Percentiles rank a stretch among this genome's conserved stretches.
Evolutionary conservation across 768 basidiomycete species (phyloP).

Genomic region (Cystobasidium onofrii): DNA sequence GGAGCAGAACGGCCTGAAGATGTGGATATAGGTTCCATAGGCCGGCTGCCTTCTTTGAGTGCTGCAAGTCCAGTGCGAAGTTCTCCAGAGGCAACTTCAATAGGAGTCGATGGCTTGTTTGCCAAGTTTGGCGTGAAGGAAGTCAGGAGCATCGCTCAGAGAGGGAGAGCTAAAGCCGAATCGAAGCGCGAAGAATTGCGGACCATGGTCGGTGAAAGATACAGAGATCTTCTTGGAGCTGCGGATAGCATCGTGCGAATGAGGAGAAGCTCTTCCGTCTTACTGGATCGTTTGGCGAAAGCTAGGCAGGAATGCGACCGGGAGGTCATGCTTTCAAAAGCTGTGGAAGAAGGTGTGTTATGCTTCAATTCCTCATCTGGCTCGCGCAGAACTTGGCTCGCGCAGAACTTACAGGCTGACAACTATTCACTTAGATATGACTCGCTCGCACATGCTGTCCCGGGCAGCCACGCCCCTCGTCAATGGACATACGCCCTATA

Average conservation of each 20-base stretch:
- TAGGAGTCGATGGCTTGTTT: constrained; percentile 41
- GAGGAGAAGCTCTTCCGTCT: constrained; percentile 33
- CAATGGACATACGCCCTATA: constrained; percentile 25
- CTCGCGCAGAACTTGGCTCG: background rate
- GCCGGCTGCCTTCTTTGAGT: constrained; percentile 21
- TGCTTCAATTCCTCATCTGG: background rate
- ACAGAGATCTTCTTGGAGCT: constrained; percentile 41
- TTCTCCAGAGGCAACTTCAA: constrained; percentile 21
- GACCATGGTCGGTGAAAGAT: constrained; percentile 43
- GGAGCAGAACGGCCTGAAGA: constrained; percentile 19
- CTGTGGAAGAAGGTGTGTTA: constrained; percentile 23
- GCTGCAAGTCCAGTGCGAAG: constrained; percentile 17
- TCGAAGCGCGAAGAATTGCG: constrained; percentile 41
- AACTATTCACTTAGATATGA: constrained; percentile 14
- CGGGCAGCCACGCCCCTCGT: constrained; percentile 13
- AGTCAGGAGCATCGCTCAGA: constrained; percentile 39
- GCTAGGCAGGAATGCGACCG: constrained; percentile 28
- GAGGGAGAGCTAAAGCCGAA: constrained; percentile 36
- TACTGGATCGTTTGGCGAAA: constrained; percentile 9
- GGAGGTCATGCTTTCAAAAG: constrained; percentile 18
- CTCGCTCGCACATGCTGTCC: constrained; percentile 13
- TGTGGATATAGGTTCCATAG: constrained; percentile 14
- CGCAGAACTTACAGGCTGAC: too few species aligned
- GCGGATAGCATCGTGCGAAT: constrained; percentile 43
- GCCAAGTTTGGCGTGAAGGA: constrained; percentile 39